A percentile compares a stretch with the other conserved stretches of the same genome.
Conservation (phyloP, 768 basidiomycete species). For the Hericium rajendrae region DNA sequence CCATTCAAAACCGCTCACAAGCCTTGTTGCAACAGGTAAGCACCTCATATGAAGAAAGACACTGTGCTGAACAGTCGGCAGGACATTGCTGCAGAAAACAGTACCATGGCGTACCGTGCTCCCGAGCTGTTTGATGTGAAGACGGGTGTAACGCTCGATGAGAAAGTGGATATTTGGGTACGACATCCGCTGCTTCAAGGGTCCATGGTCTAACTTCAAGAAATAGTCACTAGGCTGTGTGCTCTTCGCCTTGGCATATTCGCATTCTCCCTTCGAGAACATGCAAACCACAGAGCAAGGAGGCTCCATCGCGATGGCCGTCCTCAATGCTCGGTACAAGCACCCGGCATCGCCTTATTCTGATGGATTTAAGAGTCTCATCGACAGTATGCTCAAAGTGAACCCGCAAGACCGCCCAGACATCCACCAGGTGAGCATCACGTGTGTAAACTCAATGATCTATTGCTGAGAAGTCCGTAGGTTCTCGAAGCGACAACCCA, state of each 20-base stretch:
- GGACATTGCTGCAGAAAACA: constrained; percentile 96
- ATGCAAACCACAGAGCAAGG: constrained; percentile 88
- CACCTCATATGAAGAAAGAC: background rate
- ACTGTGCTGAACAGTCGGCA: constrained; percentile 16
- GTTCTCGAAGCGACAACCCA: background rate
- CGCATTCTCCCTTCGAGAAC: constrained; percentile 94
- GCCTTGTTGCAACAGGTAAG: constrained; percentile 82
- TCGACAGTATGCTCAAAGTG: constrained; percentile 77
- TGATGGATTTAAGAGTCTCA: constrained; percentile 69
- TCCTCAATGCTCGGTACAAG: constrained; percentile 85
- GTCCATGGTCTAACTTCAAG: background rate
- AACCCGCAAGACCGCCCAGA: constrained; percentile 78
- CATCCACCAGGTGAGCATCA: constrained; percentile 61
- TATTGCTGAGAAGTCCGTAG: background rate
- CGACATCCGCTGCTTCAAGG: constrained; percentile 15
- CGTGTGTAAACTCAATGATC: background rate
- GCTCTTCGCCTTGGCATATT: constrained; percentile 88
- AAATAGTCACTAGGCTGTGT: constrained; percentile 89
- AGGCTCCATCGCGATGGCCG: constrained; percentile 96
- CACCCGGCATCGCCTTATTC: constrained; percentile 85
- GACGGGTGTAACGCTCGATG: constrained; percentile 76
- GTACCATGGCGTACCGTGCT: constrained; percentile 96
- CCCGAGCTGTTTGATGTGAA: constrained; percentile 98
- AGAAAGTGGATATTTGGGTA: constrained; percentile 97
- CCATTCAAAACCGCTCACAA: constrained; percentile 72